Conservation (phyloP, 495 filamentous ascomycete genomes). For the Podospora bellae-mahoneyi region DNA sequence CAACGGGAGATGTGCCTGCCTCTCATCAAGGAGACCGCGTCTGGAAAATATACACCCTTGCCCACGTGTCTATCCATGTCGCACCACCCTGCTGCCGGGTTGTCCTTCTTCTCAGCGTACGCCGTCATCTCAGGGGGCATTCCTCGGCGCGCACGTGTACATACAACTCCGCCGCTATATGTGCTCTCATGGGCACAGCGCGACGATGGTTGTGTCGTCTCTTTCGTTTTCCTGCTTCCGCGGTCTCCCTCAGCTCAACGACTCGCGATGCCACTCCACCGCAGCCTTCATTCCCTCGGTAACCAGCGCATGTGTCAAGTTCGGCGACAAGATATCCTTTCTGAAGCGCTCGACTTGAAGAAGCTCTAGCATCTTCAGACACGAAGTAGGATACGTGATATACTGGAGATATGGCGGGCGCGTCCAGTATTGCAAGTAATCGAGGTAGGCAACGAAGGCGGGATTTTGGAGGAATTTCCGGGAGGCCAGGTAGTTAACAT, state of each 20-base stretch:
- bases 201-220: background rate
- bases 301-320: conserved; percentile 61
- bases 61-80: background rate
- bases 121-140: background rate
- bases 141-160: background rate
- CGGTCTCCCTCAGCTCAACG: conserved; percentile 17
- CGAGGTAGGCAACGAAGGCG: conserved; percentile 74
- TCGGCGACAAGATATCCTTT: conserved; percentile 72
- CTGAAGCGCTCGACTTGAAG: conserved; percentile 82
- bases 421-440: conserved; percentile 81
- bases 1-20: background rate
- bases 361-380: conserved; percentile 75
- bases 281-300: conserved; percentile 53
- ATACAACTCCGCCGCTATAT: background rate
- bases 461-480: conserved; percentile 59
- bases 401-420: conserved; percentile 80
- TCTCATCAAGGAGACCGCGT: background rate
- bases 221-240: conserved; percentile 3
- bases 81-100: background rate
- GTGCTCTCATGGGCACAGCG: background rate
- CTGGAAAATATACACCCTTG: background rate
- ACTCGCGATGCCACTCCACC: conserved; percentile 45
- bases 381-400: conserved; percentile 75
- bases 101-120: background rate
- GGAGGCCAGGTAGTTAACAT: conserved; percentile 77